Percentiles rank a stretch among this genome's conserved stretches.
These are phyloP conservation scores for Talaromyces nanjingensis DNA, from an alignment of 495 filamentous ascomycete genomes.

Conservation along the genomic window DNA sequence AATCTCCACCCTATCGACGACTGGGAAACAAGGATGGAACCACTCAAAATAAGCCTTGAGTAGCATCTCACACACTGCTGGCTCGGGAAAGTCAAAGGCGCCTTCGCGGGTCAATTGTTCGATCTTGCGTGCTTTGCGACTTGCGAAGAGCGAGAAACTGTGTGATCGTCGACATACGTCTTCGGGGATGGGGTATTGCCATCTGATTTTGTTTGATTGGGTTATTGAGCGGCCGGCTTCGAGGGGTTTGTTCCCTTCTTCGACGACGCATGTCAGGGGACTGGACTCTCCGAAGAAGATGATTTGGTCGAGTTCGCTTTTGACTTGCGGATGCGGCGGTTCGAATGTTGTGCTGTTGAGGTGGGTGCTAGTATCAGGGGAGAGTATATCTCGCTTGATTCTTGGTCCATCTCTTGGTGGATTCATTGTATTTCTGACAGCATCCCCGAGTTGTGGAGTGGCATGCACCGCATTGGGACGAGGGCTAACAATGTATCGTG, in stretches of 20 bases:
- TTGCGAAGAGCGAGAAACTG: slow-evolving; percentile 10
- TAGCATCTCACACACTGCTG: slow-evolving; percentile 22
- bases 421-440: slow-evolving; percentile 4
- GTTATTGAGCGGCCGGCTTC: slow-evolving; percentile 21
- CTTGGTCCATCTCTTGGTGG: not conserved
- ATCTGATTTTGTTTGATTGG: slow-evolving; percentile 18
- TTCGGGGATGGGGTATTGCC: slow-evolving; percentile 31
- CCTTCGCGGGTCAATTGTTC: slow-evolving; percentile 27
- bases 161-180: slow-evolving; percentile 6
- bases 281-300: slow-evolving; percentile 38
- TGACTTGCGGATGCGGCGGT: not conserved
- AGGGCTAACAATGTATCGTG: slow-evolving; percentile 13
- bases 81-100: slow-evolving; percentile 29
- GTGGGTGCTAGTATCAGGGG: not conserved
- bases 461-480: not conserved
- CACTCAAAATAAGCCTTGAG: slow-evolving; percentile 37
- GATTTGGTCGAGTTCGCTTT: slow-evolving; percentile 16
- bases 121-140: slow-evolving; percentile 7
- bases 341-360: slow-evolving; percentile 11
- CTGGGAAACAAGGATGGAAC: slow-evolving; percentile 40
- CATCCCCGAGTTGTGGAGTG: slow-evolving; percentile 15
- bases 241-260: slow-evolving; percentile 25
- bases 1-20: slow-evolving; percentile 26
- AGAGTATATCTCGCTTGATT: slow-evolving; percentile 9
- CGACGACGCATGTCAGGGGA: slow-evolving; percentile 33